A percentile compares a stretch with the other conserved stretches of the same genome.
Evolutionary conservation across 805 yeast genomes (phyloP).

Genomic region (Torulaspora indica): DNA sequence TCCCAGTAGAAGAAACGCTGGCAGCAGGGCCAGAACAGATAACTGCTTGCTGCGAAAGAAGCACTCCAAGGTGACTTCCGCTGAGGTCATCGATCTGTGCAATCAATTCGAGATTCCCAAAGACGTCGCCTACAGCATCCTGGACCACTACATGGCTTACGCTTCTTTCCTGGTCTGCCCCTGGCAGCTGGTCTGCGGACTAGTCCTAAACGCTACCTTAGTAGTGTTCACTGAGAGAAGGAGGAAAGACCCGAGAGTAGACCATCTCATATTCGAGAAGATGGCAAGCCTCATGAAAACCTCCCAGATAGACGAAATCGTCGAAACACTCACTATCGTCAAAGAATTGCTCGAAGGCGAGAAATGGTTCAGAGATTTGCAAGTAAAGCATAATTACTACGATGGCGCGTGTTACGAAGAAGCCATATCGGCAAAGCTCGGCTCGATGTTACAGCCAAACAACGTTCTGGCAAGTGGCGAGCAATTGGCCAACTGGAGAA

Average conservation of each 20-base stretch:
- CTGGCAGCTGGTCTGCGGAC: slow-evolving; percentile 67
- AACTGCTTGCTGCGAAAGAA: slow-evolving; percentile 29
- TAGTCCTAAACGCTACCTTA: slow-evolving; percentile 54
- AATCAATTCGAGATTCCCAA: slow-evolving; percentile 61
- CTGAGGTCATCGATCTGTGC: slow-evolving; percentile 47
- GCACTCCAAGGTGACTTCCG: slow-evolving; percentile 37
- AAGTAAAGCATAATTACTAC: slow-evolving; percentile 39
- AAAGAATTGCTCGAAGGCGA: slow-evolving; percentile 51
- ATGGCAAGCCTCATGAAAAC: slow-evolving; percentile 51
- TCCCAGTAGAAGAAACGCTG: background rate
- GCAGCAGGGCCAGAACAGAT: slow-evolving; percentile 1
- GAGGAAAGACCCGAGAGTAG: slow-evolving; percentile 45
- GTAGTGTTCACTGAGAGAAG: slow-evolving; percentile 49
- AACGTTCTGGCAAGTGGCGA: slow-evolving; percentile 33
- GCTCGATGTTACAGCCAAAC: slow-evolving; percentile 37
- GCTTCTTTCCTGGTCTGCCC: slow-evolving; percentile 53
- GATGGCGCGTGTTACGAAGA: slow-evolving; percentile 29
- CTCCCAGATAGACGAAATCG: slow-evolving; percentile 45
- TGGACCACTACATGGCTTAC: slow-evolving; percentile 48
- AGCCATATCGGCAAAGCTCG: slow-evolving; percentile 26
- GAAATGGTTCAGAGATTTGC: slow-evolving; percentile 58
- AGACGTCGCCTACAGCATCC: slow-evolving; percentile 45
- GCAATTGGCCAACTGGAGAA: slow-evolving; percentile 36
- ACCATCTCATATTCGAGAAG: slow-evolving; percentile 44
- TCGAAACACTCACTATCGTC: slow-evolving; percentile 50